phyloP scores from a whole-genome alignment of 345 rosid genomes.

The Rhodomyrtus tomentosa region DNA sequence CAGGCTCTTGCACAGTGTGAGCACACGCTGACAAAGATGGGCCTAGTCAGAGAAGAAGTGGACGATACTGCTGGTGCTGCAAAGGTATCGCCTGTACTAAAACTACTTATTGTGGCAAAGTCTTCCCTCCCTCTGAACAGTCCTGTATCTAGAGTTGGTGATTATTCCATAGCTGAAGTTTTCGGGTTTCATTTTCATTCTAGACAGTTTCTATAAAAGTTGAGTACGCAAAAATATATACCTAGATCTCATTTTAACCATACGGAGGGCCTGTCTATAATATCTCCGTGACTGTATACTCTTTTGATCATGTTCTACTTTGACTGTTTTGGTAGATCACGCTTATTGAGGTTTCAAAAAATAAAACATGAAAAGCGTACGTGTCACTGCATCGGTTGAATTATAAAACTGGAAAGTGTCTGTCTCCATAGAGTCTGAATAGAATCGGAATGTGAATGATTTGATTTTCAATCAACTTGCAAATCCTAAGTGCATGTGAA shows the following conservation, averaged over 20 bases:
- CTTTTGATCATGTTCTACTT: not conserved
- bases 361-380: not conserved
- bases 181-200: not conserved
- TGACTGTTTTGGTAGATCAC: not conserved
- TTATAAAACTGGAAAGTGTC: not conserved
- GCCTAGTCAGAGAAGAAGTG: conserved; percentile 80
- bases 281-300: not conserved
- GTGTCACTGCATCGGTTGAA: not conserved
- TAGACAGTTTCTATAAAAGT: not conserved
- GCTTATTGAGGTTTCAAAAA: not conserved
- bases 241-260: not conserved
- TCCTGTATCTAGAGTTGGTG: not conserved
- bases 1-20: conserved; percentile 99
- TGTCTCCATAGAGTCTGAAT: not conserved
- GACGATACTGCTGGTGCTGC: conserved; percentile 99
- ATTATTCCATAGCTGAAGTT: not conserved
- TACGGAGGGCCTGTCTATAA: not conserved
- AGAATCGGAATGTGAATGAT: not conserved
- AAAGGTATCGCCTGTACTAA: conserved; percentile 27
- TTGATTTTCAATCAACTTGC: not conserved
- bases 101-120: not conserved
- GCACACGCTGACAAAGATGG: conserved; percentile 67
- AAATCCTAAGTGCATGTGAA: not conserved
- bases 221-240: not conserved
- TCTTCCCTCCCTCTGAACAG: not conserved